Evolutionary conservation across 164 flowering plant species (phyloP), one percentile per base, ranked within the genome.

Genomic region (Dillenia suffruticosa): DNA sequence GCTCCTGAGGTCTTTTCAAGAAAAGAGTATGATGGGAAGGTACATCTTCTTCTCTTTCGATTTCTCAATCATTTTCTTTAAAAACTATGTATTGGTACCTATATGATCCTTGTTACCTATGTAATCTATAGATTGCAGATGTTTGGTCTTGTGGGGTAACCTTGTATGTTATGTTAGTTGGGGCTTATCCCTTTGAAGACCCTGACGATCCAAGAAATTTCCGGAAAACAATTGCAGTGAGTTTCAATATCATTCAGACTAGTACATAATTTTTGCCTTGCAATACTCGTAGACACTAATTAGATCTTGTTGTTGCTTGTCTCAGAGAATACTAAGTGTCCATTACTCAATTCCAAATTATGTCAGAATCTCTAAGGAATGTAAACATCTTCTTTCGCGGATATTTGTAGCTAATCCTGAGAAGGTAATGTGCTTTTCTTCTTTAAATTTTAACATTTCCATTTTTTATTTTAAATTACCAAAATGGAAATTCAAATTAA

Each of bases 91-190:
- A 19, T 19, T 19, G 1, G 22, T 19, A 19, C 22, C 22, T 19
- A 1, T 1, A 19, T 19, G 22, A 19, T 19, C 22, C 22, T 19
- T 19, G 22, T 19, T 19, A 19, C 22, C 22, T 19, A 19, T 49
- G 15, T 57, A 5, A 32, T 16, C 3, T 46, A 43, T 56, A 84
- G 89, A 68, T 80, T 70, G 86, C 89, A 62, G 89, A 84, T 80
- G 86, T 84, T 70, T 84, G 89, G 89, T 84, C 89, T 12, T 84
- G 89, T 74, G 89, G 89, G 63, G 89, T 84, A 10, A 84, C 89
- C 45, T 63, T 84, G 24, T 84, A 84, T 69, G 89, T 84, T 32
- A 84, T 84, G 89, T 63, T 84, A 43, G 82, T 82, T 51, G 89
- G 89, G 4, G 84, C 86, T 57, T 84, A 84, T 64, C 89, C 89